These are phyloP conservation scores for Colletotrichum theobromicola DNA, from an alignment of 2,329 filamentous ascomycete genomes.

Conservation along the genomic window DNA sequence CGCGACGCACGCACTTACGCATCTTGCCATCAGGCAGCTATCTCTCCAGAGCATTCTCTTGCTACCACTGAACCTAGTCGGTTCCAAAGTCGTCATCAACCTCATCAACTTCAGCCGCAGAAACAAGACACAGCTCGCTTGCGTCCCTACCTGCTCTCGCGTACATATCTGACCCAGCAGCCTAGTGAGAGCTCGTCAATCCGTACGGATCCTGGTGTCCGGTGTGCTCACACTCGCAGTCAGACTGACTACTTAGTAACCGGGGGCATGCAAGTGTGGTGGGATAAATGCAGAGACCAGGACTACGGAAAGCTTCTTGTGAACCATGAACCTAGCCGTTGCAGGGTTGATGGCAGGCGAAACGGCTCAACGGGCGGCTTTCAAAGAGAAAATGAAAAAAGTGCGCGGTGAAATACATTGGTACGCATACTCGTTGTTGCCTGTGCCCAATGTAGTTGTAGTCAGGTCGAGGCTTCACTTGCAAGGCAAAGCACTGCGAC, in stretches of 20 bases:
- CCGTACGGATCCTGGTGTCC: background rate
- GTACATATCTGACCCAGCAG: background rate
- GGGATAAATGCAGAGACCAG: constrained; percentile 15
- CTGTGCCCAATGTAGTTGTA: background rate
- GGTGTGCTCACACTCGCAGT: background rate
- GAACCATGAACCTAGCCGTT: constrained; percentile 14
- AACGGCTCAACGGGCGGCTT: background rate
- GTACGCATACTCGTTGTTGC: background rate
- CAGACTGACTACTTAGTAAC: constrained; percentile 8
- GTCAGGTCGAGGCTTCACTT: background rate
- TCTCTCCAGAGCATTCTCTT: background rate
- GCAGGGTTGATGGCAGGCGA: background rate
- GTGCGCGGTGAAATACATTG: background rate
- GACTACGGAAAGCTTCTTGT: constrained; percentile 18
- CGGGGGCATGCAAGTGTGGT: constrained; percentile 14
- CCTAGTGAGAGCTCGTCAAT: background rate
- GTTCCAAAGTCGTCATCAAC: background rate
- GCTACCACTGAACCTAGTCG: background rate
- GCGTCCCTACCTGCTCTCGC: background rate
- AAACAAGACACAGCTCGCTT: background rate
- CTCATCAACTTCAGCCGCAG: background rate
- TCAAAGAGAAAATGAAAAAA: background rate
- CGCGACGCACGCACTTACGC: constrained; percentile 5
- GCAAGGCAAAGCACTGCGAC: background rate
- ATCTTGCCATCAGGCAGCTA: background rate